Evolutionary conservation across 2,329 filamentous ascomycete genomes (phyloP).

Genomic region (Exophiala bonariae): DNA sequence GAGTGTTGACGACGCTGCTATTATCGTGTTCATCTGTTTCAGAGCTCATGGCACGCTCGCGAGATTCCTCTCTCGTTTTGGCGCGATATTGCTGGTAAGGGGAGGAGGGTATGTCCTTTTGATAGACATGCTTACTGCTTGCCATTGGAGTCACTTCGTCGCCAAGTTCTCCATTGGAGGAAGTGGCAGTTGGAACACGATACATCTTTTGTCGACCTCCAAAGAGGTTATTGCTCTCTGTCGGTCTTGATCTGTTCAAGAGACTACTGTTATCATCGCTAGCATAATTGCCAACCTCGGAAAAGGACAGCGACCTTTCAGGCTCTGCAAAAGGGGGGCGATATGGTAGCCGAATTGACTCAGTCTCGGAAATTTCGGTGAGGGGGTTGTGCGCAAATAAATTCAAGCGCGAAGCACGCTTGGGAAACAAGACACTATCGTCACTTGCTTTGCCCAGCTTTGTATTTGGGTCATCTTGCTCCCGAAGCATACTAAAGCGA

Average conservation of each 20-base stretch:
- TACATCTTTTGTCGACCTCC: slow-evolving; percentile 96
- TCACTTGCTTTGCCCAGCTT: slow-evolving; percentile 92
- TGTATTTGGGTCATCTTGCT: slow-evolving; percentile 88
- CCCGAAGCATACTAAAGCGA: slow-evolving; percentile 92
- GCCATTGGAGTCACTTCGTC: slow-evolving; percentile 30
- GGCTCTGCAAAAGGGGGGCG: slow-evolving; percentile 60
- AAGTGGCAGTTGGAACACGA: slow-evolving; percentile 64
- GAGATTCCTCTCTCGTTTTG: slow-evolving; percentile 50
- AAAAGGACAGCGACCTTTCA: slow-evolving; percentile 64
- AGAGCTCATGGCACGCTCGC: slow-evolving; percentile 39
- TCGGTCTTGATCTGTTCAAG: slow-evolving; percentile 80
- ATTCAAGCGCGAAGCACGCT: slow-evolving; percentile 73
- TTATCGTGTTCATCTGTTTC: slow-evolving; percentile 22
- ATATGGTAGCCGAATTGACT: slow-evolving; percentile 68
- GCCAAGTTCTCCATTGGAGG: slow-evolving; percentile 19
- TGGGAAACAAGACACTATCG: slow-evolving; percentile 85
- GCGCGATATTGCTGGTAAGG: slow-evolving; percentile 75
- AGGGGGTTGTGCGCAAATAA: slow-evolving; percentile 69
- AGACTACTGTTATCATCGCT: slow-evolving; percentile 72
- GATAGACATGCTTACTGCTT: slow-evolving; percentile 70
- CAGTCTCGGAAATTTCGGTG: slow-evolving; percentile 86
- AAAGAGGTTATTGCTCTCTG: slow-evolving; percentile 89
- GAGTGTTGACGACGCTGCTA: slow-evolving; percentile 35
- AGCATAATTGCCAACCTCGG: slow-evolving; percentile 58
- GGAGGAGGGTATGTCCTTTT: slow-evolving; percentile 80